Evolutionary conservation across 345 rosid species (phyloP), one percentile per base, ranked within the genome.

Genomic region (Euphorbia lathyris): DNA sequence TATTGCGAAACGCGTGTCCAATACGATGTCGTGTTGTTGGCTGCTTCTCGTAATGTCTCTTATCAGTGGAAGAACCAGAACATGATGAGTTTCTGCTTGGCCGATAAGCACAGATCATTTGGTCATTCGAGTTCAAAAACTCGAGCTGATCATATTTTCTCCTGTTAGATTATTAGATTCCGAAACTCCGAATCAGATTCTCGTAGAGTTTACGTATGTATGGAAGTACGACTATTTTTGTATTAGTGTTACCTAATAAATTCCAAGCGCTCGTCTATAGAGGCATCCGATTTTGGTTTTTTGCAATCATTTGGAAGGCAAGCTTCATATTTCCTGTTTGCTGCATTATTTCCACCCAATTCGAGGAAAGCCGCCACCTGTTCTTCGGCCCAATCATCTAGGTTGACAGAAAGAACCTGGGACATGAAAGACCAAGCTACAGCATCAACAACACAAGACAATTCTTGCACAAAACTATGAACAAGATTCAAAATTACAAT

Each of bases 351-450:
- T 61, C 99, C 99, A 64, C 99, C 99, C 78, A 83, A 50, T 16
- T 78, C 88, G 25, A 70, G 75, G 48, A 95, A 78, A 65, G 50
- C 32, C 34, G 84, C 82, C 13, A 95, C 97, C 81, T 95, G 97
- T 55, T 95, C 97, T 65, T 92, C 96, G 26, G 97, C 86, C 99
- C 99, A 95, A 25, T 90, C 97, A 72, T 95, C 98, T 69, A 95
- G 89, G 73, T 92, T 95, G 72, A 89, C 85, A 7, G 99, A 95
- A 62, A 89, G 73, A 69, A 95, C 96, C 99, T 95, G 86, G 61
- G 23, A 79, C 14, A 78, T 25, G 32, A 52, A 17, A 16, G 48
- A 68, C 56, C 66, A 65, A 43, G 67, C 68, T 65, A 65, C 30
- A 68, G 53, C 45, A 65, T 42, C 69, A 29, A 14, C 60, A n/a